Evolutionary conservation across 2,329 filamentous ascomycete genomes (phyloP), one percentile per base, ranked within the genome.

Genomic region (Cladosporium sp.): DNA sequence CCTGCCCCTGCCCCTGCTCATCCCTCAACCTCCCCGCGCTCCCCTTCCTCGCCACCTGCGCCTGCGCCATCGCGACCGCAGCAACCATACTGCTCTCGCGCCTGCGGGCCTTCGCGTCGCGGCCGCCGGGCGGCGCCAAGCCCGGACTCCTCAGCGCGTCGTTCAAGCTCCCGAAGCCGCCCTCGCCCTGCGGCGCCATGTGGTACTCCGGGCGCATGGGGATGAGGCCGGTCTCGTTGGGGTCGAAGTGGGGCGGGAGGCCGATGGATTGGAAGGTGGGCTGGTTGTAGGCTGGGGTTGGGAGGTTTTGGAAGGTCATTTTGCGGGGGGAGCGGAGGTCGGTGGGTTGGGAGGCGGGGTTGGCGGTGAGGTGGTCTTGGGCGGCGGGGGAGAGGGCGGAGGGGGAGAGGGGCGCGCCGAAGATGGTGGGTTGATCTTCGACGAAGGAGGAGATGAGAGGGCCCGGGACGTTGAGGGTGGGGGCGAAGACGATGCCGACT

Each of bases 401-500:
- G 70, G 61, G 77, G 59, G 85, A 82, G 0, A 86, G 79, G 14
- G 82, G 76, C 43, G 84, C 77, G 16, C 86, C 86, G 66, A 97
- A 98, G 44, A 98, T 92, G 40, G 79, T 81, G 57, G 87, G 80
- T 66, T 89, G 96, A 64, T 97, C 91, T 58, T 93, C 91, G 54
- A 98, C 77, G 69, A 98, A 93, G 69, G 95, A 80, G 3, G 91
- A 90, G 68, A 98, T 96, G 9, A 98, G 86, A 0, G 92, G 91
- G 0, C 90, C 90, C 0, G 93, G 92, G 41, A 98, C 95, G 68
- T 97, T 97, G 50, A 98, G 79, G 0, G 93, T 97, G 0, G 93
- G 93, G 13, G 93, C 95, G 70, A 98, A 98, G 53, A 98, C 92
- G 62, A 98, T 97, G 58, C 93, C 92, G 51, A 98, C 89, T 72